phyloP scores from a whole-genome alignment of 2,329 filamentous ascomycete genomes.

The Blastomyces silverae region DNA sequence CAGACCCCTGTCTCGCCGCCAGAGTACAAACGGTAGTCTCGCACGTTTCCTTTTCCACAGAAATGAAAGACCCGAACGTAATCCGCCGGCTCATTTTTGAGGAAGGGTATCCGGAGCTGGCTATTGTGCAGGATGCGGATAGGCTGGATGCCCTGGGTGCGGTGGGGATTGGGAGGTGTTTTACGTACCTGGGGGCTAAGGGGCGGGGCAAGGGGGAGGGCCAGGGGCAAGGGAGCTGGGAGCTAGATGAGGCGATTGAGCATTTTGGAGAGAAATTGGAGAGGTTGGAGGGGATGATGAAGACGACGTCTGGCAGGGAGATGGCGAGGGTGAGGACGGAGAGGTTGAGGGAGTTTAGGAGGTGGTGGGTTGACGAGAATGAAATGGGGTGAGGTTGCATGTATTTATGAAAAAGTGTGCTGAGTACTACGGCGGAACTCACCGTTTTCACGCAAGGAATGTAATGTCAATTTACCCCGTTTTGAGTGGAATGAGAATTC shows the following conservation, averaged over 20 bases:
- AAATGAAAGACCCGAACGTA: conserved; percentile 56
- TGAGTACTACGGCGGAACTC: neutral
- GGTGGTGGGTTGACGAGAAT: conserved; percentile 51
- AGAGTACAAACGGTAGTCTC: conserved; percentile 66
- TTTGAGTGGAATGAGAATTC: neutral
- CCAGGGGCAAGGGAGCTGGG: conserved; percentile 31
- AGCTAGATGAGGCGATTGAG: conserved; percentile 59
- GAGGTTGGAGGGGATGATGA: conserved; percentile 58
- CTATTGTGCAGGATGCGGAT: conserved; percentile 86
- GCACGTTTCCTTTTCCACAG: conserved; percentile 70
- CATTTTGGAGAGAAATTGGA: conserved; percentile 75
- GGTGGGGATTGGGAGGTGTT: conserved; percentile 71
- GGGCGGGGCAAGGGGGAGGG: conserved; percentile 27
- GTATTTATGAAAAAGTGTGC: neutral
- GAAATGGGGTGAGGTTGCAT: conserved; percentile 16
- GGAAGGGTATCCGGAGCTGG: conserved; percentile 60
- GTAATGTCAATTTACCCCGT: neutral
- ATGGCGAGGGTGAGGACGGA: conserved; percentile 47
- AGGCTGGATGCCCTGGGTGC: conserved; percentile 85
- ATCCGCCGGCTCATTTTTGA: conserved; percentile 55
- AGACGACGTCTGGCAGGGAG: conserved; percentile 48
- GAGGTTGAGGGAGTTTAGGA: conserved; percentile 44
- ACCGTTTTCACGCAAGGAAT: neutral
- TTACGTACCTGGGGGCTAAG: conserved; percentile 67
- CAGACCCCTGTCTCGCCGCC: conserved; percentile 51